Conservation (phyloP, 2,329 filamentous ascomycete genomes). For the Xylaria digitata region DNA sequence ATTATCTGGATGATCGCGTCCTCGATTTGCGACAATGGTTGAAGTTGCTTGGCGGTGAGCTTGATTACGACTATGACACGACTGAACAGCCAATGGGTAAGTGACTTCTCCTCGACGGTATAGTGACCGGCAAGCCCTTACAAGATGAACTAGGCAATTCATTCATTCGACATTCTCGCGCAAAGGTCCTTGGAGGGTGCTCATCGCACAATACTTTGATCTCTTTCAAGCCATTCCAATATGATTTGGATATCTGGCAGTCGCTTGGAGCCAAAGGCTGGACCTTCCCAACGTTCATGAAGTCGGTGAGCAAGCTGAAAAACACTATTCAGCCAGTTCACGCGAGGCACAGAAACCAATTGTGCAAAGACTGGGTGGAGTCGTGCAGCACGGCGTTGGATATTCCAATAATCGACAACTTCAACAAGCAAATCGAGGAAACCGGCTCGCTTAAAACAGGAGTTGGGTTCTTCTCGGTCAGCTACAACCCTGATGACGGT, state of each 20-base stretch:
- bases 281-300: slow-evolving; percentile 86
- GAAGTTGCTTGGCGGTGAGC: slow-evolving; percentile 82
- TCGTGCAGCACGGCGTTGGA: slow-evolving; percentile 81
- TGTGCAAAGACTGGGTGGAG: slow-evolving; percentile 90
- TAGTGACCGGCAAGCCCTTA: slow-evolving; percentile 32
- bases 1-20: slow-evolving; percentile 88
- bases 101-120: slow-evolving; percentile 38
- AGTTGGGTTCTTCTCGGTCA: slow-evolving; percentile 90
- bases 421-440: slow-evolving; percentile 83
- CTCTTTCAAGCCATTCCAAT: slow-evolving; percentile 90
- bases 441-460: slow-evolving; percentile 78
- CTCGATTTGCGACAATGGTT: slow-evolving; percentile 90
- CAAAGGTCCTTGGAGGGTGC: slow-evolving; percentile 92
- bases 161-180: slow-evolving; percentile 89
- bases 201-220: slow-evolving; percentile 95
- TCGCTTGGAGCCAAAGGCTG: slow-evolving; percentile 84
- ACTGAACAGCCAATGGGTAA: slow-evolving; percentile 85
- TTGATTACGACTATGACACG: slow-evolving; percentile 92
- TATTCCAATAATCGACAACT: slow-evolving; percentile 85
- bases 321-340: slow-evolving; percentile 94
- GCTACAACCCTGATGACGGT: slow-evolving; percentile 91
- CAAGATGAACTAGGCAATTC: slow-evolving; percentile 75
- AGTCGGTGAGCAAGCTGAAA: slow-evolving; percentile 83
- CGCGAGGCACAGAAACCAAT: slow-evolving; percentile 84
- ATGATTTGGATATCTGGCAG: slow-evolving; percentile 88